A percentile compares a stretch with the other conserved stretches of the same genome.
Conservation (phyloP, 164 flowering plant species). For the Hamamelis virginiana region DNA sequence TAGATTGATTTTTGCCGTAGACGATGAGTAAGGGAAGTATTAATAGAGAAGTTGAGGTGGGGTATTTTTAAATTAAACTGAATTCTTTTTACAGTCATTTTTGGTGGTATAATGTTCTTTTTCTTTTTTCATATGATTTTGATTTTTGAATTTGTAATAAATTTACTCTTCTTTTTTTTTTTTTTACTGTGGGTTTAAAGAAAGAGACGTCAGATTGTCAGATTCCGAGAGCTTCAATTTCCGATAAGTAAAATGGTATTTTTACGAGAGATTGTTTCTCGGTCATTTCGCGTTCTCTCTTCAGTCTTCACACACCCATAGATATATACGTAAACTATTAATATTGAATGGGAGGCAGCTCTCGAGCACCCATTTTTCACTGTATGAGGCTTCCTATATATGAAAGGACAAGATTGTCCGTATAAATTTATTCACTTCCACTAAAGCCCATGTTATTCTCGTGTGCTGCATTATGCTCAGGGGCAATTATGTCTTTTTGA, state of each 20-base stretch:
- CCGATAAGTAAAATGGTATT: constrained; percentile 14
- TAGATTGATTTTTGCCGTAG: constrained; percentile 4
- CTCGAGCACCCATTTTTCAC: too few species aligned
- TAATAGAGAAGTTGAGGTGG: constrained; percentile 16
- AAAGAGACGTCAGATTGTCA: constrained; percentile 24
- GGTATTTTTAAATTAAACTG: not conserved
- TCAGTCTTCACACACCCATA: too few species aligned
- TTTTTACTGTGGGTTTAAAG: not conserved
- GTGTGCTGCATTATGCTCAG: too few species aligned
- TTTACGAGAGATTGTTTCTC: constrained; percentile 8
- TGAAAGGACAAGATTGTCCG: too few species aligned
- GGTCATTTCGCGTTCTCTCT: too few species aligned
- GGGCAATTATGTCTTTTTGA: too few species aligned
- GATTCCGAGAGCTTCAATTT: constrained; percentile 16
- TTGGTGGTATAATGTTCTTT: not conserved
- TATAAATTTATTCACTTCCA: too few species aligned
- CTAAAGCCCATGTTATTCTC: too few species aligned
- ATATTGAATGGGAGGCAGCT: too few species aligned
- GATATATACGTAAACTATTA: too few species aligned
- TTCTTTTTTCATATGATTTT: not conserved
- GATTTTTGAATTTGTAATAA: not conserved
- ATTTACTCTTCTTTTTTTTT: not conserved
- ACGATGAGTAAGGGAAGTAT: constrained; percentile 11
- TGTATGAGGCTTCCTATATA: too few species aligned
- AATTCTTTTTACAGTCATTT: not conserved